These are phyloP conservation scores for Vicia sativa DNA, from an alignment of 306 rosid genomes.

Conservation along the genomic window DNA sequence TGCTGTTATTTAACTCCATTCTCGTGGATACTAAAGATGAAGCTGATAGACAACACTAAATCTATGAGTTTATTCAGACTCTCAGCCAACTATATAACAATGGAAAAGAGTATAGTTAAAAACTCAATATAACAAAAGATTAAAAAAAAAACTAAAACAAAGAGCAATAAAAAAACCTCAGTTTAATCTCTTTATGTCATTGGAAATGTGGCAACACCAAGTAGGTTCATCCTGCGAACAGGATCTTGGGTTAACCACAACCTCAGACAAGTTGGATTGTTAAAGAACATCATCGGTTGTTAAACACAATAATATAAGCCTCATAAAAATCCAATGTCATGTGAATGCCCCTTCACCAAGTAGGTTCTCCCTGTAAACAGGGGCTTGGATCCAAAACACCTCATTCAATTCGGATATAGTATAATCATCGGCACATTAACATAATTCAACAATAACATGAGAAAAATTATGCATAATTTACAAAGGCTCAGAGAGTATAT, in stretches of 20 bases:
- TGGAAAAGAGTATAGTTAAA: slow-evolving; percentile 52
- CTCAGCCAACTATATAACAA: slow-evolving; percentile 1
- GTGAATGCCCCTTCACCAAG: slow-evolving; percentile 53
- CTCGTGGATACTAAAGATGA: slow-evolving; percentile 53
- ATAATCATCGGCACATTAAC: slow-evolving; percentile 51
- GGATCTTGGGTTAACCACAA: slow-evolving; percentile 46
- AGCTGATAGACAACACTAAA: slow-evolving; percentile 76
- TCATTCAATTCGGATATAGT: slow-evolving; percentile 32
- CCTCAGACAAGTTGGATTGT: slow-evolving; percentile 64
- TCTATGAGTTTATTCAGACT: slow-evolving; percentile 63
- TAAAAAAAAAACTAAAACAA: no score
- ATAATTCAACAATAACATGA: neutral
- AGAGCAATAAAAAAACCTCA: neutral
- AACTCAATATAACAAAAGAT: slow-evolving; percentile 33
- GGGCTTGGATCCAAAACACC: slow-evolving; percentile 54
- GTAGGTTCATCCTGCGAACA: slow-evolving; percentile 53
- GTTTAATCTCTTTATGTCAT: slow-evolving; percentile 41
- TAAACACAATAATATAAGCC: neutral
- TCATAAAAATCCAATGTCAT: slow-evolving; percentile 49
- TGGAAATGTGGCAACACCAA: slow-evolving; percentile 47
- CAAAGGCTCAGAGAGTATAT: slow-evolving; percentile 64
- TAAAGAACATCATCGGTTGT: neutral
- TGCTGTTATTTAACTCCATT: slow-evolving; percentile 73
- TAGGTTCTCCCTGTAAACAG: slow-evolving; percentile 69
- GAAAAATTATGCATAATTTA: no score